These are phyloP conservation scores for Aplosporella prunicola DNA, from an alignment of 2,329 filamentous ascomycete species.

Conservation along the genomic window DNA sequence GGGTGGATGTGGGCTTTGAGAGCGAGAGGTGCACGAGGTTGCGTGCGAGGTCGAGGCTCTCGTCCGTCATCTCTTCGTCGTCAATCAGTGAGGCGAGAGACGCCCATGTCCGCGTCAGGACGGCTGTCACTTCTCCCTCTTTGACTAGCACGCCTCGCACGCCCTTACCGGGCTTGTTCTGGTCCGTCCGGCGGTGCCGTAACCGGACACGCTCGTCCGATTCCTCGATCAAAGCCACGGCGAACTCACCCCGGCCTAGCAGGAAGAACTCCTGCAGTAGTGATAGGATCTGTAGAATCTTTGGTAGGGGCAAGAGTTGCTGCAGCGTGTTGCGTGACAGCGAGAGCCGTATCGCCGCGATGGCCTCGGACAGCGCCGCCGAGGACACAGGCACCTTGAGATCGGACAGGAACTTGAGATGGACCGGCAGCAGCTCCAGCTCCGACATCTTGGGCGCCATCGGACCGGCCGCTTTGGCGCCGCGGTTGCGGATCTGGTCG, in stretches of 20 bases:
- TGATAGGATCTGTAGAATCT: slow-evolving; percentile 66
- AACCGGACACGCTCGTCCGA: slow-evolving; percentile 71
- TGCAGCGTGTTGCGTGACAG: slow-evolving; percentile 78
- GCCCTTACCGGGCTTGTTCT: slow-evolving; percentile 34
- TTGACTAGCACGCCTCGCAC: slow-evolving; percentile 56
- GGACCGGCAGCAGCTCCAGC: slow-evolving; percentile 54
- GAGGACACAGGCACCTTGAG: slow-evolving; percentile 66
- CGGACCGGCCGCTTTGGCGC: slow-evolving; percentile 7
- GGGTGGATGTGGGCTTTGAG: slow-evolving; percentile 34
- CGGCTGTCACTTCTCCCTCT: slow-evolving; percentile 73
- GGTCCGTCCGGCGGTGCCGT: slow-evolving; percentile 49
- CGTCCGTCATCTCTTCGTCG: slow-evolving; percentile 64
- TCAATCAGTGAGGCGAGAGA: slow-evolving; percentile 66
- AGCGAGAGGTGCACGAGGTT: slow-evolving; percentile 62
- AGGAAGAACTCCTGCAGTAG: slow-evolving; percentile 81
- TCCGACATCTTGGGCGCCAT: slow-evolving; percentile 31
- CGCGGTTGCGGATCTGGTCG: slow-evolving; percentile 58
- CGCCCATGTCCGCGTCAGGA: slow-evolving; percentile 69
- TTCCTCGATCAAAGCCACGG: slow-evolving; percentile 73
- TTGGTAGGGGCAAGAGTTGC: slow-evolving; percentile 66
- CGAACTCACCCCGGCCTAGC: slow-evolving; percentile 82
- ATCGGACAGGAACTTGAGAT: slow-evolving; percentile 58
- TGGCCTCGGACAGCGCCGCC: slow-evolving; percentile 58
- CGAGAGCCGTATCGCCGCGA: slow-evolving; percentile 68
- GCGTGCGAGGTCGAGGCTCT: slow-evolving; percentile 72